A percentile compares a stretch with the other conserved stretches of the same genome.
phyloP scores from a whole-genome alignment of 768 basidiomycete genomes.

The Lyophyllum decastes region DNA sequence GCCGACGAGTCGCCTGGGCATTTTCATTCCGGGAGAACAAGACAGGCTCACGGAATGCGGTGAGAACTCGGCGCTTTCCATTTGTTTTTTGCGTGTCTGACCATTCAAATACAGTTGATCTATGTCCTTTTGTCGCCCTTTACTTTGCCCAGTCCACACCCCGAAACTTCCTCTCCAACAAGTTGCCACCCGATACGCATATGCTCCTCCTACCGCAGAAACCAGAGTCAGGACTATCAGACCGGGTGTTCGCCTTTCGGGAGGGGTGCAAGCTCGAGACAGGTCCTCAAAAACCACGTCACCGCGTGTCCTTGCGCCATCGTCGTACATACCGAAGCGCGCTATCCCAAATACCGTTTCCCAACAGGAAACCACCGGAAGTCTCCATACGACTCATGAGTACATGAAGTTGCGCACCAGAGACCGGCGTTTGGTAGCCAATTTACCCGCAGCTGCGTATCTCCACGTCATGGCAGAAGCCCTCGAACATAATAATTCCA shows the following conservation, averaged over 20 bases:
- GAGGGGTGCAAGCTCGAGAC: constrained; percentile 5
- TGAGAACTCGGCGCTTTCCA: constrained; percentile 26
- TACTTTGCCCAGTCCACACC: constrained; percentile 49
- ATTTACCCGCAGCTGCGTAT: constrained; percentile 7
- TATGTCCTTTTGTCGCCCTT: constrained; percentile 75
- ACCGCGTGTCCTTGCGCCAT: not conserved
- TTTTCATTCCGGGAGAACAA: constrained; percentile 11
- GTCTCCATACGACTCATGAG: not conserved
- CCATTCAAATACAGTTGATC: constrained; percentile 52
- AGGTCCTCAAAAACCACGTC: constrained; percentile 8
- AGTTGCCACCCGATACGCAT: constrained; percentile 20
- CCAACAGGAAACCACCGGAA: not conserved
- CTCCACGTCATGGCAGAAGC: constrained; percentile 8
- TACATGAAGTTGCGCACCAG: constrained; percentile 10
- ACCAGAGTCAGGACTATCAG: not conserved
- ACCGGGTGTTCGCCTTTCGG: not conserved
- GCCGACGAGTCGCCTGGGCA: constrained; percentile 12
- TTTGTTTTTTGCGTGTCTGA: constrained; percentile 12
- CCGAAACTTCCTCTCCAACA: constrained; percentile 24
- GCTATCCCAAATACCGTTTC: constrained; percentile 10
- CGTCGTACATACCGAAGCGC: constrained; percentile 10
- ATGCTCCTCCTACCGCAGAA: constrained; percentile 20
- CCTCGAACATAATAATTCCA: not conserved
- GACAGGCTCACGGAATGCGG: constrained; percentile 55
- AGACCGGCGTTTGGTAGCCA: constrained; percentile 7